These are phyloP conservation scores for Monosporascus sp. DNA, from an alignment of 2,329 filamentous ascomycete species.

Conservation along the genomic window DNA sequence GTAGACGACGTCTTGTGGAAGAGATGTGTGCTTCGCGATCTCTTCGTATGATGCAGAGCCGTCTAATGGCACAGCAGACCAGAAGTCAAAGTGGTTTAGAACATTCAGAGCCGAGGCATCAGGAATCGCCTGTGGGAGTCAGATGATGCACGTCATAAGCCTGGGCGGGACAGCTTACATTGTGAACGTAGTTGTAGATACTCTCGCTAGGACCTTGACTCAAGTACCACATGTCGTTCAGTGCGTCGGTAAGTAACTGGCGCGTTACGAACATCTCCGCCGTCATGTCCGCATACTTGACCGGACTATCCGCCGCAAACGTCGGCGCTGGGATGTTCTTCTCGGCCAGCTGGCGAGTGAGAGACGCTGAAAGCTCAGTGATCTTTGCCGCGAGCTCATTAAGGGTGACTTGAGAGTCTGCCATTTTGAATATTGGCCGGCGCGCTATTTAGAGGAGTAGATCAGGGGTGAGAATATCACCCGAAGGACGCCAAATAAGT, in stretches of 20 bases:
- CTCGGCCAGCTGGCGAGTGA: conserved; percentile 35
- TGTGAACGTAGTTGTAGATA: conserved; percentile 40
- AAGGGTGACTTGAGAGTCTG: conserved; percentile 30
- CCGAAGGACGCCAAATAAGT: background rate
- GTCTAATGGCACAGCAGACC: conserved; percentile 42
- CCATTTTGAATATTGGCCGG: conserved; percentile 18
- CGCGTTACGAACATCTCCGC: conserved; percentile 38
- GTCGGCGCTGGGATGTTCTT: conserved; percentile 37
- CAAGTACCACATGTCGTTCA: conserved; percentile 42
- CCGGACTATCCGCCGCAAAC: conserved; percentile 38
- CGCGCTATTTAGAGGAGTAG: conserved; percentile 1
- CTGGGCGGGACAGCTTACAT: conserved; percentile 20
- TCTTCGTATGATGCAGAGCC: conserved; percentile 38
- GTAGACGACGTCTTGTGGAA: conserved; percentile 33
- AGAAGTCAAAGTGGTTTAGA: conserved; percentile 49
- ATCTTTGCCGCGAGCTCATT: conserved; percentile 39
- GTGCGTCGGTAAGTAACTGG: conserved; percentile 38
- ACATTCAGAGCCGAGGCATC: conserved; percentile 40
- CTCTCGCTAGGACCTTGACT: conserved; percentile 45
- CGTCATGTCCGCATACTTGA: conserved; percentile 35
- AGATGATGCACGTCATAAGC: background rate
- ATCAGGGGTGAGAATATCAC: background rate
- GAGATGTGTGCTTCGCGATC: conserved; percentile 31
- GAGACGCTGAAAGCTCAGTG: conserved; percentile 35
- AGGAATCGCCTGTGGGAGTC: conserved; percentile 32